Evolutionary conservation across 345 rosid genomes (phyloP), one percentile per base, ranked within the genome.

Genomic region (Salix arbutifolia): DNA sequence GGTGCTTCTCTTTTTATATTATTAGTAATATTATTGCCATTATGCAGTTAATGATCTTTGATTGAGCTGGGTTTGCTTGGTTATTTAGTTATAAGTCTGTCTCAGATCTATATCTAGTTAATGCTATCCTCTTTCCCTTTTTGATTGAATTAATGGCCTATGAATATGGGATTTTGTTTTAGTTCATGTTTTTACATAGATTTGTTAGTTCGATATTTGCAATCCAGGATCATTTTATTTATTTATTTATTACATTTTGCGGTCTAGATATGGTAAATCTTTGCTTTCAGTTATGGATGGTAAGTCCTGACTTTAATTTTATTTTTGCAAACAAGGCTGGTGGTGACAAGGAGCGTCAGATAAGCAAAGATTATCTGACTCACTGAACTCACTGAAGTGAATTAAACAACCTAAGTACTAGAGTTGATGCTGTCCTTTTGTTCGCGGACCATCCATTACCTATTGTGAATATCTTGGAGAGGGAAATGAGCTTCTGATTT

Each of bases 401-500:
- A 58, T n/a, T 58, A 58, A 58, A 58, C 64, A 58, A 58, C 64
- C 6, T 3, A 9, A 8, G 64, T 23, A 10, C 64, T 35, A 17
- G 5, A 66, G 18, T 66, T 18, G 40, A 25, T 6, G 23, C 14
- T 31, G 44, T 3, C 9, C 23, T 30, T 33, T 66, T 33, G 38
- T 2, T 30, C 14, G 11, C 66, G 28, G 14, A 25, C 23, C 44
- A 30, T 37, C 69, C n/a, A 65, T 65, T 35, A 65, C 38, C 69
- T 19, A 33, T 33, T 31, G 14, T n/a, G n/a, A 6, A 37, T 35
- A 2, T 21, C 25, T 9, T 9, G 71, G 48, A n/a, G 52, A 12
- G 25, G n/a, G 71, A 42, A 25, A 69, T 69, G 71, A 69, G 46
- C 30, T 69, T 69, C 53, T 69, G 71, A 69, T 37, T 67, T 38